Conservation (phyloP, 768 basidiomycete genomes). For the Amanita pseudoporphyria region DNA sequence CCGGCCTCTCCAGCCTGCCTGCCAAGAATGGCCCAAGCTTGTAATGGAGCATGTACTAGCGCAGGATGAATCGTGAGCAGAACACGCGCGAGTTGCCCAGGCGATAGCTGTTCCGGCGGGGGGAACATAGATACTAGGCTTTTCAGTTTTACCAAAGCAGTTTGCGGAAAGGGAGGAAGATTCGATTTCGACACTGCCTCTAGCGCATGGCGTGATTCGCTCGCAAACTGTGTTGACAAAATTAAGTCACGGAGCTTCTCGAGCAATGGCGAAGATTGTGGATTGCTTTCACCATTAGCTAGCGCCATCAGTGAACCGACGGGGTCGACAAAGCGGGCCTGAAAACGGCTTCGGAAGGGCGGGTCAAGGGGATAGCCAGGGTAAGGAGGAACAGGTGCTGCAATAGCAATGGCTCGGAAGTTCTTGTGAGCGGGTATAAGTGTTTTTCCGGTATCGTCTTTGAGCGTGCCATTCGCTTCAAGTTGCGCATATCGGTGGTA, state of each 20-base stretch:
- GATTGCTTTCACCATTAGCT: conserved; percentile 12
- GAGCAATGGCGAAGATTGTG: conserved; percentile 19
- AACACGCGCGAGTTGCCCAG: conserved; percentile 43
- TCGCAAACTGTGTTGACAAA: conserved; percentile 52
- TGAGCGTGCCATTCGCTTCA: conserved; percentile 21
- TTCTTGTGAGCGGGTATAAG: conserved; percentile 61
- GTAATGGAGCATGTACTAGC: conserved; percentile 44
- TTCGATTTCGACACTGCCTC: conserved; percentile 43
- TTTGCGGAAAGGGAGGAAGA: conserved; percentile 57
- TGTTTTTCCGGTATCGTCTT: conserved; percentile 26
- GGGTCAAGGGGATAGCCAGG: conserved; percentile 59
- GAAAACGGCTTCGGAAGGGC: conserved; percentile 60
- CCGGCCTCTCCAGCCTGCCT: conserved; percentile 45
- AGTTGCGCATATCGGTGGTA: conserved; percentile 48
- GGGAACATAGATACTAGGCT: conserved; percentile 40
- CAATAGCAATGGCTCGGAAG: conserved; percentile 62
- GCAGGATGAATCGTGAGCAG: conserved; percentile 51
- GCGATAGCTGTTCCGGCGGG: conserved; percentile 28
- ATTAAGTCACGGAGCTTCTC: conserved; percentile 46
- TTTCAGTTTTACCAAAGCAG: conserved; percentile 42
- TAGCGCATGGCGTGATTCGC: conserved; percentile 44
- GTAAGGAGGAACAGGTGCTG: conserved; percentile 60
- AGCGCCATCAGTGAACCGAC: conserved; percentile 42
- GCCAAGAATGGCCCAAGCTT: conserved; percentile 54
- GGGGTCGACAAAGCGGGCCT: conserved; percentile 58